phyloP scores from a whole-genome alignment of 345 rosid species.

The Lumnitzera littorea region DNA sequence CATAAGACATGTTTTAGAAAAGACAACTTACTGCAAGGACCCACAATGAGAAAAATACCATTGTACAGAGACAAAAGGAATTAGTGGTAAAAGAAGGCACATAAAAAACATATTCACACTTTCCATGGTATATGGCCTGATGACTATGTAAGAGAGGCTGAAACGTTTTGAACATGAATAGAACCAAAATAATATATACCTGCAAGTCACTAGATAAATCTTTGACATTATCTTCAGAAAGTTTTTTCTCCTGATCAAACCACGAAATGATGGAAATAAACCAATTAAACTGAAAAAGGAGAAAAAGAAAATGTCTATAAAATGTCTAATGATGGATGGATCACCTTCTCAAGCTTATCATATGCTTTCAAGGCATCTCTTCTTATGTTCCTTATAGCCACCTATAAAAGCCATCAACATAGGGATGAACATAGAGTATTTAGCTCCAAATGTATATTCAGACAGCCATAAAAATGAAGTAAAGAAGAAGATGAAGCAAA shows the following conservation, averaged over 20 bases:
- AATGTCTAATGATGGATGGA: neutral
- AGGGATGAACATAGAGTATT: neutral
- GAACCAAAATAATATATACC: conserved; percentile 29
- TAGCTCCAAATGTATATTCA: no score
- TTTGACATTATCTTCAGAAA: conserved; percentile 93
- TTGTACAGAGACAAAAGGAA: no score
- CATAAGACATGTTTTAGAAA: no score
- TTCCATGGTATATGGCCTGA: no score
- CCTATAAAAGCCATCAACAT: conserved; percentile 30
- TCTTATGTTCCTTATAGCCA: conserved; percentile 88
- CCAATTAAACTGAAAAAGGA: neutral
- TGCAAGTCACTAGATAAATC: conserved; percentile 85
- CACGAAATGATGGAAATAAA: conserved; percentile 1
- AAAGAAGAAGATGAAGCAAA: no score
- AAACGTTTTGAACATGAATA: neutral
- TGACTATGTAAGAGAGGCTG: neutral
- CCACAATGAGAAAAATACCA: no score
- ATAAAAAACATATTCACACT: neutral
- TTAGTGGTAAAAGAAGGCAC: neutral
- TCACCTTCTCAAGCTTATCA: conserved; percentile 90
- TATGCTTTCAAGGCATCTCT: conserved; percentile 87
- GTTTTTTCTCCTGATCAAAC: conserved; percentile 71
- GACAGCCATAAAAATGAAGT: no score
- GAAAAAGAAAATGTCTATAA: conserved; percentile 5
- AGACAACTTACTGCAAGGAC: no score